phyloP scores from a whole-genome alignment of 1,284 basidiomycete species.

The Meira nashicola region DNA sequence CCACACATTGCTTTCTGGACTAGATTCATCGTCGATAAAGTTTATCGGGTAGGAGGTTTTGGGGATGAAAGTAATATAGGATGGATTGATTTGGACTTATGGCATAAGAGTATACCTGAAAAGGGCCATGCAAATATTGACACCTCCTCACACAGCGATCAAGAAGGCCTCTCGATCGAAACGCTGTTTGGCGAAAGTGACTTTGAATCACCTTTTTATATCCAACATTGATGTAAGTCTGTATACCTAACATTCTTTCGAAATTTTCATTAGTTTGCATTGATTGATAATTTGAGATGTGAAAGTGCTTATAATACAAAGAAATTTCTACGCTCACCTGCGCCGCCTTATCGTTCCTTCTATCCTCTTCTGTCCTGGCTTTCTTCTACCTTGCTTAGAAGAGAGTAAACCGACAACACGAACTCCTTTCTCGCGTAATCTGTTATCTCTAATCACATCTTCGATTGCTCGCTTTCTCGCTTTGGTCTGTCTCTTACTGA shows the following conservation, averaged over 20 bases:
- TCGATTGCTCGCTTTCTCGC: background rate
- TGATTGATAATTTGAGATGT: too few species aligned
- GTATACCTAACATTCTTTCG: too few species aligned
- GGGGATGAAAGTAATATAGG: slow-evolving; percentile 52
- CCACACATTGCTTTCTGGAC: slow-evolving; percentile 47
- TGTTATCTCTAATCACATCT: background rate
- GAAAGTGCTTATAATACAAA: too few species aligned
- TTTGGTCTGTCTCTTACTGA: slow-evolving; percentile 11
- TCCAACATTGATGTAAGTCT: background rate
- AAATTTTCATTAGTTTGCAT: too few species aligned
- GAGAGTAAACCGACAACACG: too few species aligned
- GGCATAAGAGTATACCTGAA: background rate
- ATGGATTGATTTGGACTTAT: slow-evolving; percentile 30
- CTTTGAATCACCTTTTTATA: background rate
- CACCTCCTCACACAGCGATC: background rate
- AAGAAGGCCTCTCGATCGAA: background rate
- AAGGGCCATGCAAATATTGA: background rate
- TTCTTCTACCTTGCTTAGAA: background rate
- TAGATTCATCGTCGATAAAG: slow-evolving; percentile 30
- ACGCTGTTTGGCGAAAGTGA: background rate
- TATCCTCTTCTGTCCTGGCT: background rate
- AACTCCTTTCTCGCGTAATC: slow-evolving; percentile 8
- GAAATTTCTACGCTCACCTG: too few species aligned
- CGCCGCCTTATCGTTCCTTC: background rate
- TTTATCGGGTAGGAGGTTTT: slow-evolving; percentile 49